Percentiles rank a stretch among this genome's conserved stretches.
phyloP scores from a whole-genome alignment of 306 rosid genomes.

The Alnus rubra region DNA sequence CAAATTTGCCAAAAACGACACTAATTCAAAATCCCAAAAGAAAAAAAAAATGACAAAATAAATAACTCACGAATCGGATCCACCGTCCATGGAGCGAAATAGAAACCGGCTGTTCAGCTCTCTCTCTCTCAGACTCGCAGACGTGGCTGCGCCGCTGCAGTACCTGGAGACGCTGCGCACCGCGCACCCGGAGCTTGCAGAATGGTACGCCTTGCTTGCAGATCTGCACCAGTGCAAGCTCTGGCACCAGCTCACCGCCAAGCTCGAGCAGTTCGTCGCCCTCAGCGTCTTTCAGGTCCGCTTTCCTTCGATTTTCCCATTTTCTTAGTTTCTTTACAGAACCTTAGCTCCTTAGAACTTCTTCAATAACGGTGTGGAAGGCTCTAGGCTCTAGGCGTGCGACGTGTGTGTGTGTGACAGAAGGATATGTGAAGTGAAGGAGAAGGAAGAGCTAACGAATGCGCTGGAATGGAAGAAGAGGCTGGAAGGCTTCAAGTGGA shows the following conservation, averaged over 20 bases:
- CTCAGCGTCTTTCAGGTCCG: conserved; percentile 86
- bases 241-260: conserved; percentile 99
- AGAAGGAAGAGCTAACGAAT: too few relatives aligned
- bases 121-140: conserved; percentile 16
- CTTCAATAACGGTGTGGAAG: too few relatives aligned
- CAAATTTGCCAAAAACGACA: background rate
- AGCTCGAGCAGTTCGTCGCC: conserved; percentile 96
- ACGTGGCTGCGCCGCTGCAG: conserved; percentile 93
- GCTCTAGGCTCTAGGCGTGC: too few relatives aligned
- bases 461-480: too few relatives aligned
- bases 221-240: conserved; percentile 99
- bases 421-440: too few relatives aligned
- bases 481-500: too few relatives aligned
- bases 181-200: conserved; percentile 86
- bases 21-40: background rate
- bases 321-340: background rate
- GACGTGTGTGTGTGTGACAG: too few relatives aligned
- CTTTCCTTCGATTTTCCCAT: background rate
- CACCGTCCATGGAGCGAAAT: conserved; percentile 17
- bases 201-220: conserved; percentile 89
- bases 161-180: conserved; percentile 87
- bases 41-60: background rate
- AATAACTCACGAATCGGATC: conserved; percentile 37
- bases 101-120: conserved; percentile 11
- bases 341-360: too few relatives aligned